Evolutionary conservation across 108 stramenopile species (phyloP), one percentile per base, ranked within the genome.

Genomic region (Schizochytrium sp.): DNA sequence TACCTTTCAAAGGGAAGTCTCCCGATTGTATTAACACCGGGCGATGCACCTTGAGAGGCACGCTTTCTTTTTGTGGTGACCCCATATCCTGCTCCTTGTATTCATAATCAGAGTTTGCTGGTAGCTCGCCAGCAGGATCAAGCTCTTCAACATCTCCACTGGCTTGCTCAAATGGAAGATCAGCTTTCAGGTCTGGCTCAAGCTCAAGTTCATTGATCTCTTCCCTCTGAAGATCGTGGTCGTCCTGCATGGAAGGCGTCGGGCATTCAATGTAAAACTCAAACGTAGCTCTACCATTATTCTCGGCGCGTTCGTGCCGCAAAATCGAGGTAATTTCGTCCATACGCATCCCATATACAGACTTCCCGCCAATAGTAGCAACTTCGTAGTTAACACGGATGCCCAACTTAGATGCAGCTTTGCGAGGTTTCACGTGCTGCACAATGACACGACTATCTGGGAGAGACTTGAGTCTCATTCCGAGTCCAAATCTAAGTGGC

Each of bases 381-480:
- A 69, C 44, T 15, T 69, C 64, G 64, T 69, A 38, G 64, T 69
- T 69, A 44, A 44, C 28, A 5, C 76, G 76, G 5, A 83, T 28
- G 15, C 76, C 76, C 28, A 83, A 53, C 2, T 55, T 49, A 13
- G 50, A 17, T 2, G 76, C 76, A 8, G 76, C 28, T 55, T 83
- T 83, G 15, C 76, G 76, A 10, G 76, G 50, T 53, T 83, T 49
- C 5, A 83, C 76, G 76, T 55, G 47, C 28, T 83, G 76, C 76
- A 83, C 76, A 10, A 83, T 3, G 3, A 55, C 76, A 53, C 76
- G 50, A 42, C 55, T 28, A n/a, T 83, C 76, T 1, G 47, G 50
- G 17, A 83, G 15, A 47, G 76, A 47, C 76, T 83, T 83, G 50
- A 83, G 76, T 53, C 76, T 47, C 76, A 83, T 83, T 8, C 76